Conservation (phyloP, 2,329 filamentous ascomycete genomes). For the Fusarium temperatum region DNA sequence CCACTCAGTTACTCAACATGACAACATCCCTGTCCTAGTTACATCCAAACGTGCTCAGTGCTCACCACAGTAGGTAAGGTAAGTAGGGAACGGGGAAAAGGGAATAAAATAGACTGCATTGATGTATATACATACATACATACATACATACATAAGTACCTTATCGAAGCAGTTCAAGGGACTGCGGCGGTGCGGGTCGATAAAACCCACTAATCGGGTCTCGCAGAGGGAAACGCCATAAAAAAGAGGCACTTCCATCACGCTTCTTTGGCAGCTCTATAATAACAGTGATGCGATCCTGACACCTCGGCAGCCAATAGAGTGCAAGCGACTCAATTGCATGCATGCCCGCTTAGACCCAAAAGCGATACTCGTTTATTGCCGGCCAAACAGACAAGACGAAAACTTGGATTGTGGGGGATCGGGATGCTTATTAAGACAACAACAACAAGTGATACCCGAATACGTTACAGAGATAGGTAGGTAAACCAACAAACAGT, state of each 20-base stretch:
- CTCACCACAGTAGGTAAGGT: not conserved
- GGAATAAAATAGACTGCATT: not conserved
- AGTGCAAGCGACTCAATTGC: constrained; percentile 3
- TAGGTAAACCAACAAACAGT: not conserved
- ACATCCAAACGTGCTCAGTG: not conserved
- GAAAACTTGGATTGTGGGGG: not conserved
- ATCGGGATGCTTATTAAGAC: not conserved
- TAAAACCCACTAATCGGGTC: not conserved
- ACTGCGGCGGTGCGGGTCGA: not conserved
- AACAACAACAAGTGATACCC: not conserved
- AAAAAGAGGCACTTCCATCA: not conserved
- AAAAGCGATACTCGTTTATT: constrained; percentile 7
- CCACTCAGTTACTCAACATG: not conserved
- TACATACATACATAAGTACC: no score
- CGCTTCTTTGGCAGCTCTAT: not conserved
- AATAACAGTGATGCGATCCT: constrained; percentile 22
- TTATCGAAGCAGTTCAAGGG: not conserved
- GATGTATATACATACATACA: not conserved
- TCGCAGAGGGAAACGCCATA: not conserved
- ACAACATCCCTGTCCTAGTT: not conserved
- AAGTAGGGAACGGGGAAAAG: not conserved
- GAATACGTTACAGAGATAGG: not conserved
- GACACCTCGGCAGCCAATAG: constrained; percentile 31
- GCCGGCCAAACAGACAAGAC: constrained; percentile 5
- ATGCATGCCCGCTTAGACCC: not conserved